These are phyloP conservation scores for Lavandula angustifolia DNA, from an alignment of 257 asterid genomes.

Conservation along the genomic window DNA sequence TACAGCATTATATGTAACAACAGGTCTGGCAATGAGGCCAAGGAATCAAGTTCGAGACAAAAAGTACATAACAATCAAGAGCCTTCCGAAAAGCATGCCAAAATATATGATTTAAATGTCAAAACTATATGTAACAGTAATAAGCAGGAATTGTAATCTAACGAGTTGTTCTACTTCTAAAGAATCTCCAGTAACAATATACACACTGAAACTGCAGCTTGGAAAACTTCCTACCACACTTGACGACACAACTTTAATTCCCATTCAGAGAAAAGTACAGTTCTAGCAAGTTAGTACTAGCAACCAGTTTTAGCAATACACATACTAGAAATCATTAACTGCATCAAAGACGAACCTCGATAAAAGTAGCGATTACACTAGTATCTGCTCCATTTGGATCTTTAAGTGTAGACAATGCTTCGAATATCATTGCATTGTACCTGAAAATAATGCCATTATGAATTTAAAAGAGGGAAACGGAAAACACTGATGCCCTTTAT, in stretches of 20 bases:
- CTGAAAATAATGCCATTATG: conserved; percentile 42
- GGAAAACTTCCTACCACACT: conserved; percentile 4
- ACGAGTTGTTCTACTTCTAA: neutral
- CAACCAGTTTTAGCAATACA: conserved; percentile 4
- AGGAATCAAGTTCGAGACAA: neutral
- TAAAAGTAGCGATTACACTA: conserved; percentile 57
- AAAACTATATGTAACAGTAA: conserved; percentile 5
- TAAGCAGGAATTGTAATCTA: neutral
- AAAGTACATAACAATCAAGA: conserved; percentile 6
- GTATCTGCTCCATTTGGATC: conserved; percentile 84
- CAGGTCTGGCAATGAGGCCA: neutral
- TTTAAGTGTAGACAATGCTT: conserved; percentile 69
- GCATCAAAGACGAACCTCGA: conserved; percentile 60
- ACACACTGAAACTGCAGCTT: conserved; percentile 3
- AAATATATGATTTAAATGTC: neutral
- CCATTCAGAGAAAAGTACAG: neutral
- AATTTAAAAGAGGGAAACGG: conserved; percentile 3
- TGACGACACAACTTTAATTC: neutral
- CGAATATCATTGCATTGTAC: conserved; percentile 75
- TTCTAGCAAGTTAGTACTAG: conserved; percentile 5
- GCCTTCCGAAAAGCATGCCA: neutral
- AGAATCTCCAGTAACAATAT: neutral
- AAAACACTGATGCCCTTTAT: neutral
- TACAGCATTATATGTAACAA: neutral
- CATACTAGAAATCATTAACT: conserved; percentile 13